Evolutionary conservation across 1,284 basidiomycete genomes (phyloP).

Genomic region (Fomitiporia mediterranea): DNA sequence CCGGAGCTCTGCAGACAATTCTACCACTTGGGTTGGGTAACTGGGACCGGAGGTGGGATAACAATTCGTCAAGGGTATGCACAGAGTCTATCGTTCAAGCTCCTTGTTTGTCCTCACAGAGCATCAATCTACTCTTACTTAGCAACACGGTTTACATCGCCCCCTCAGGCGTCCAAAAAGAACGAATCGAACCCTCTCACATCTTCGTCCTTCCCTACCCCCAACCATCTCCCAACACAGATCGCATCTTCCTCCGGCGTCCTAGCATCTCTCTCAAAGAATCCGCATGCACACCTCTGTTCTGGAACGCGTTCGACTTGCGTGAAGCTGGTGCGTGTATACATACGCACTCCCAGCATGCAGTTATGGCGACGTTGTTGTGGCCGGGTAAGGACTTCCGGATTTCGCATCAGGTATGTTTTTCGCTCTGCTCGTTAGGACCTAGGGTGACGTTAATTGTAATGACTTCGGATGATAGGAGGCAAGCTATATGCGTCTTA

Average conservation of each 20-base stretch:
- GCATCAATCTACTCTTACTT: background rate
- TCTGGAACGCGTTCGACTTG: constrained; percentile 85
- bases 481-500: constrained; percentile 28
- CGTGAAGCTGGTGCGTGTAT: constrained; percentile 78
- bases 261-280: constrained; percentile 68
- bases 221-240: constrained; percentile 58
- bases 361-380: constrained; percentile 79
- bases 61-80: constrained; percentile 65
- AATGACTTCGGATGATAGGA: constrained; percentile 30
- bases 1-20: constrained; percentile 41
- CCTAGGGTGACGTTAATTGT: background rate
- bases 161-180: constrained; percentile 85
- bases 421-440: constrained; percentile 15
- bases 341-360: constrained; percentile 84
- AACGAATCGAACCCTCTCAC: constrained; percentile 72
- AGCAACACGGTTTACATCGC: constrained; percentile 64
- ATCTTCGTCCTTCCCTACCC: constrained; percentile 85
- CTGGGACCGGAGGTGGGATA: constrained; percentile 55
- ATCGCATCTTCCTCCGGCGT: constrained; percentile 70
- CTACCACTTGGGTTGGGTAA: constrained; percentile 51
- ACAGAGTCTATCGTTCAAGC: background rate
- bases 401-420: constrained; percentile 69
- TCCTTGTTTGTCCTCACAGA: background rate
- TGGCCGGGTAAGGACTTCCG: constrained; percentile 66
- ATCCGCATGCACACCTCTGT: constrained; percentile 82